Base-by-base conservation (phyloP, 805 yeast genomes). In the Cyberlindnera americana region DNA sequence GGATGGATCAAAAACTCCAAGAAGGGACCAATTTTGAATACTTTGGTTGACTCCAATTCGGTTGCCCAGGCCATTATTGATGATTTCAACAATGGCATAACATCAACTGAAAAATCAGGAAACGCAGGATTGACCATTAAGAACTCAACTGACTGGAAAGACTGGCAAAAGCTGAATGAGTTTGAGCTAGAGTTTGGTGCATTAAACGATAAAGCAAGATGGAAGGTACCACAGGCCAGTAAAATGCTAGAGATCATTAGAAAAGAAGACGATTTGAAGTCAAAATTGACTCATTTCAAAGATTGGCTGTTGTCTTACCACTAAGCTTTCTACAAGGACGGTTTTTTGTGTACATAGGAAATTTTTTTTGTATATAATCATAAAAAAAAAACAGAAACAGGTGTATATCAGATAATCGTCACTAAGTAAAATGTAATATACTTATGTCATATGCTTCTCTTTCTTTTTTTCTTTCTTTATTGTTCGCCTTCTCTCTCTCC, bases 1-100 rank as follows among this genome's bases (percentile, higher is more conserved):
- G 99, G 99, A 0, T 93, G 99, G 99, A 81, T 89, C 33, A 78
- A 83, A 41, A 79, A 75, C 37, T 95, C 95, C 1, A 84, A 95
- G 7, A 73, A 74, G 21, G 99, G 99, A 1, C 95, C 88, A 4
- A 93, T 93, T 48, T 95, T 95, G 14, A 73, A 86, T 12, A 88
- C 98, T 0, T 85, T 91, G 83, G 74, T 82, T 72, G 89, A 84
- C 43, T 77, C 96, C 1, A 81, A 81, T 47, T 73, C 77, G 8
- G 81, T 91, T 0, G 91, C 88, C 0, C 86, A 78, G 19, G 64
- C 70, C 11, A 68, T 93, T 0, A 53, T 78, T 14, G 65, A 70
- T 26, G 95, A 88, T 51, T 61, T 73, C 18, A 43, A 62, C n/a
- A 57, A 59, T 25, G 65, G 55, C 19, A 28, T 41, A 18, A 36